Evolutionary conservation across 331 rosid species (phyloP), one percentile per base, ranked within the genome.

Genomic region (Telfairia occidentalis): DNA sequence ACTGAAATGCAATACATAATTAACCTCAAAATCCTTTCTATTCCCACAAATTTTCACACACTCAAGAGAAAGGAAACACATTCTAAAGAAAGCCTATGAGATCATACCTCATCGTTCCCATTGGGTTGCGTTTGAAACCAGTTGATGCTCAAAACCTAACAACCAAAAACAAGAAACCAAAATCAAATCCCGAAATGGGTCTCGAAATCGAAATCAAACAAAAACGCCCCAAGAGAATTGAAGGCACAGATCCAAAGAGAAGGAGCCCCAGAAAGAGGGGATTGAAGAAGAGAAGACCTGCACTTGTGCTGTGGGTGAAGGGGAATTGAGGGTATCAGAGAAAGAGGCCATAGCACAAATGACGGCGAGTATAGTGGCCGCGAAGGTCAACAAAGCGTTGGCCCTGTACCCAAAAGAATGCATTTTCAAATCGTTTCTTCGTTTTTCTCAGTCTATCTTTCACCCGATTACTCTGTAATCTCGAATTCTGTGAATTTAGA

Each of bases 61-160:
- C 34, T 9, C 24, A 65, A 28, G 8, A 71, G 75, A 71, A 29
- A 69, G 5, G 9, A 38, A 21, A 26, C n/a, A 61, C 52, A 35
- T n/a, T n/a, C 34, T 21, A 66, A 21, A 2, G 40, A 18, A 57
- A 55, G 48, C 5, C 3, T 21, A 42, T 2, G 26, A 78, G 70
- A 50, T 16, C 40, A 32, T 76, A 94, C 99, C 93, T 92, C 99
- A 63, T 92, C 99, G 58, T 95, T 88, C 80, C 96, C 96, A 74
- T 86, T 86, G 24, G 92, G 92, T 85, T 95, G 99, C 87, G 88
- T 90, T 88, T 90, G 96, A 76, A 95, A 95, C 99, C 97, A 87
- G 81, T 90, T 90, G 61, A 90, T 85, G 48, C 90, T 88, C 85
- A 90, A 76, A 5, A 94, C 97, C 98, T 91, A 54, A 30, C 58